Evolutionary conservation across 2,329 filamentous ascomycete genomes (phyloP).

Genomic region (Macrophomina pseudophaseolina): DNA sequence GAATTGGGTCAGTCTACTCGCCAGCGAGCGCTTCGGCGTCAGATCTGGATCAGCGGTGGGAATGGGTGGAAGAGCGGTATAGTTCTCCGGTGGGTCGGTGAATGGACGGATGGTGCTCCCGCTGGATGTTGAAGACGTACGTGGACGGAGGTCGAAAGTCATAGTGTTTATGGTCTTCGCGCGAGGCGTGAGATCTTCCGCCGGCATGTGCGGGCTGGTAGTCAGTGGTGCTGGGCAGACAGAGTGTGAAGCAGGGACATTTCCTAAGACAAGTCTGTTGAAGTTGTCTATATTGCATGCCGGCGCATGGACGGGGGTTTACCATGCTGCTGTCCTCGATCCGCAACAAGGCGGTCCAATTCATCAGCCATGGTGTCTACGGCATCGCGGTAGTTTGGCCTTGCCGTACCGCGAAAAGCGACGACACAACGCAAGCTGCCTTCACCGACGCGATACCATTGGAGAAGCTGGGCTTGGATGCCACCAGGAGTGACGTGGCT

Average conservation of each 20-base stretch:
- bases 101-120: neutral
- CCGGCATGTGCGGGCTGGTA: neutral
- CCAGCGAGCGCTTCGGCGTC: conserved; percentile 4
- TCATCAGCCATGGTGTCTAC: neutral
- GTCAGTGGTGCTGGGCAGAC: no score
- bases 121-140: neutral
- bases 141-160: neutral
- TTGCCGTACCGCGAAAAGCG: neutral
- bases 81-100: neutral
- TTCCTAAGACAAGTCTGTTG: neutral
- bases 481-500: neutral
- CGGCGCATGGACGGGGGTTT: neutral
- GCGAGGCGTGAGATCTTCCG: neutral
- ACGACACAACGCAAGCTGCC: conserved; percentile 2
- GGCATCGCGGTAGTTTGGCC: conserved; percentile 2
- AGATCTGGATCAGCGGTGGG: neutral
- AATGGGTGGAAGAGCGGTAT: neutral
- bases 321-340: neutral
- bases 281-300: neutral
- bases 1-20: neutral
- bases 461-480: neutral
- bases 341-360: neutral
- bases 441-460: conserved; percentile 6
- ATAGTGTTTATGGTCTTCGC: neutral
- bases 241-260: neutral